These are phyloP conservation scores for Warburgia ugandensis DNA, from an alignment of 164 flowering plant species.

Conservation along the genomic window DNA sequence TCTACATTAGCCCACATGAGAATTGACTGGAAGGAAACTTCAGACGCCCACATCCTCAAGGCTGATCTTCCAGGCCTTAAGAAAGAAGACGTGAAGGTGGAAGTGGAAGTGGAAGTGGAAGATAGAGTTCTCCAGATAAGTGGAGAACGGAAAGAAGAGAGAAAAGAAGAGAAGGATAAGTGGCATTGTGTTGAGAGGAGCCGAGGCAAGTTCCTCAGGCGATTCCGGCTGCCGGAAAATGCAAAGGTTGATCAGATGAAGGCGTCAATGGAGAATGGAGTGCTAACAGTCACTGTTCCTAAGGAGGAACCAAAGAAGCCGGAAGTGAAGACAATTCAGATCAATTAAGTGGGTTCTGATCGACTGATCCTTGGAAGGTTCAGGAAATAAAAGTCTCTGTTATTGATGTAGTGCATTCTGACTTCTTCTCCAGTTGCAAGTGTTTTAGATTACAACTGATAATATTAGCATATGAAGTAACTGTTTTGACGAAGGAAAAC, in stretches of 20 bases:
- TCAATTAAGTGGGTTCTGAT: conserved; percentile 5
- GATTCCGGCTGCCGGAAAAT: conserved; percentile 33
- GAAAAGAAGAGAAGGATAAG: conserved; percentile 25
- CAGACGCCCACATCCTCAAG: conserved; percentile 28
- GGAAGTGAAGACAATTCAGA: conserved; percentile 20
- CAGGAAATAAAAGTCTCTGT: no score
- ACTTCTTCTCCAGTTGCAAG: no score
- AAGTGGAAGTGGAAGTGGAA: no score
- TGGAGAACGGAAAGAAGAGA: conserved; percentile 23
- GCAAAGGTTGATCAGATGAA: conserved; percentile 24
- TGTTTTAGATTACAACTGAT: no score
- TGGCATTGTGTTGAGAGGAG: conserved; percentile 28
- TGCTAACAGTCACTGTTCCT: conserved; percentile 29
- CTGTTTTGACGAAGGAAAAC: no score
- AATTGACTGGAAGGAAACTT: conserved; percentile 35
- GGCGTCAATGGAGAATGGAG: conserved; percentile 30
- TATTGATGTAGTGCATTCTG: no score
- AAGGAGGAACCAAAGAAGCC: conserved; percentile 23
- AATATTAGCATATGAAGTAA: no score
- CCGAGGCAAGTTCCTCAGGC: conserved; percentile 24
- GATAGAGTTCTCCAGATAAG: conserved; percentile 28
- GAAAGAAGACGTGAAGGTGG: conserved; percentile 34
- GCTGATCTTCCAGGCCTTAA: conserved; percentile 29
- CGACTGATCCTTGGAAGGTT: no score
- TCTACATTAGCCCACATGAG: conserved; percentile 11